A percentile compares a stretch with the other conserved stretches of the same genome.
These are phyloP conservation scores for Metschnikowia colocasiae DNA, from an alignment of 805 yeast species.

Conservation along the genomic window DNA sequence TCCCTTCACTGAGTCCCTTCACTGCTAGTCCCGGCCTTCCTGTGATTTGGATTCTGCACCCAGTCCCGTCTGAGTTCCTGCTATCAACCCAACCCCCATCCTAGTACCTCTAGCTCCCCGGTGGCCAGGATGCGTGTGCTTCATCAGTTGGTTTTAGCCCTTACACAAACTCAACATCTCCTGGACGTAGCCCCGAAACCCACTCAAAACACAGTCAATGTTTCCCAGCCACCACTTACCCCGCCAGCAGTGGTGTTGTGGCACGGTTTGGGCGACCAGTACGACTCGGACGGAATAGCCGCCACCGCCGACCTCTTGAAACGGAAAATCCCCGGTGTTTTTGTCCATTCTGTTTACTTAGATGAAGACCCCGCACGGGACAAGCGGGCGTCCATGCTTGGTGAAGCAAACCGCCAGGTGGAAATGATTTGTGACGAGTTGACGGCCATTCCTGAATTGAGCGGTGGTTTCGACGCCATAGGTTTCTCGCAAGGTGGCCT, in stretches of 20 bases:
- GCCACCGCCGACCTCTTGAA: slow-evolving; percentile 42
- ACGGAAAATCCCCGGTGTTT: slow-evolving; percentile 45
- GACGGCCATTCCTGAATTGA: slow-evolving; percentile 40
- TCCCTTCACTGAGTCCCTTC: too few species aligned
- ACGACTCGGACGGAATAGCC: slow-evolving; percentile 56
- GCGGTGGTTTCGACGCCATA: slow-evolving; percentile 61
- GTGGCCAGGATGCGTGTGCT: not conserved
- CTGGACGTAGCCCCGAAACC: not conserved
- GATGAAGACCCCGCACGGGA: slow-evolving; percentile 50
- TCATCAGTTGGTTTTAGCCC: not conserved
- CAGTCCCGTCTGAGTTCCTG: too few species aligned
- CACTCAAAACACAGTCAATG: not conserved
- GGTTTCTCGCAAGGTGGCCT: slow-evolving; percentile 86
- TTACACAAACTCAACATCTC: not conserved
- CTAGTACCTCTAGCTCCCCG: too few species aligned
- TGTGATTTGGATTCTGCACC: too few species aligned
- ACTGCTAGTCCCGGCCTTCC: too few species aligned
- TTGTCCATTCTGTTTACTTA: slow-evolving; percentile 51
- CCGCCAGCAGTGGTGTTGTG: slow-evolving; percentile 57
- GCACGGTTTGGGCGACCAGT: slow-evolving; percentile 84
- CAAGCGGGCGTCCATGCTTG: slow-evolving; percentile 52
- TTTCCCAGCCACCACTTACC: not conserved
- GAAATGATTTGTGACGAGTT: slow-evolving; percentile 55
- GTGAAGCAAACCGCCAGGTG: slow-evolving; percentile 55
- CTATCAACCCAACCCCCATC: too few species aligned